Evolutionary conservation across 2,329 filamentous ascomycete species (phyloP), one percentile per base, ranked within the genome.

Genomic region (Beauveria scarabaeidicola): DNA sequence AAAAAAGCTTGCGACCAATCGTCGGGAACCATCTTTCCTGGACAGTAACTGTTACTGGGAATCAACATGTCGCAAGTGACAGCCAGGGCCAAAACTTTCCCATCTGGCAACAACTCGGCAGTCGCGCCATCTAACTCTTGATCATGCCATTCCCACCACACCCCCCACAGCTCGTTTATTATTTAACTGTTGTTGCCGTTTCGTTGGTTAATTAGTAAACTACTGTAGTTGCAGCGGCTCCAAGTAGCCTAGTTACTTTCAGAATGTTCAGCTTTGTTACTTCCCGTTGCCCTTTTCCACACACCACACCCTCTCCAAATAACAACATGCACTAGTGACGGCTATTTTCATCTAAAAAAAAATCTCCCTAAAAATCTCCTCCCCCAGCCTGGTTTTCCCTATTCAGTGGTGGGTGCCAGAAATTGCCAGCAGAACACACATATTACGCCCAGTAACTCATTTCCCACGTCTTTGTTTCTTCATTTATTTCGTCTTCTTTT

Each of bases 321-420:
- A 27, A 10, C 17, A 29, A 40, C 27, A 43, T 32, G 25, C 52
- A 54, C 52, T 27, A 44, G 43, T 36, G 32, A 36, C 13, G 38
- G 17, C 17, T 21, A 54, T 44, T 17, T 36, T 44, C 41, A 56
- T 48, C 44, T 56, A 48, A 38, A 38, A 58, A 41, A 40, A 41
- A 52, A 38, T 21, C 11, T n/a, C 8, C n/a, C 38, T 25, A 17
- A 21, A 52, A 54, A 51, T 51, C 46, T 38, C 44, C 46, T 58
- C 46, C 46, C 54, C 53, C 43, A 15, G 53, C 53, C 53, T 40
- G 44, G 44, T 41, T 36, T 46, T 58, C 55, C 23, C 55, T 46
- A 41, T 48, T n/a, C 9, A 41, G 29, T 21, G 40, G 54, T 51
- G 55, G 55, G 36, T 36, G 36, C 46, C 46, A 58, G 29, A 57